Evolutionary conservation across 1,284 basidiomycete genomes (phyloP).

Genomic region (Fomitopsis schrenkii): DNA sequence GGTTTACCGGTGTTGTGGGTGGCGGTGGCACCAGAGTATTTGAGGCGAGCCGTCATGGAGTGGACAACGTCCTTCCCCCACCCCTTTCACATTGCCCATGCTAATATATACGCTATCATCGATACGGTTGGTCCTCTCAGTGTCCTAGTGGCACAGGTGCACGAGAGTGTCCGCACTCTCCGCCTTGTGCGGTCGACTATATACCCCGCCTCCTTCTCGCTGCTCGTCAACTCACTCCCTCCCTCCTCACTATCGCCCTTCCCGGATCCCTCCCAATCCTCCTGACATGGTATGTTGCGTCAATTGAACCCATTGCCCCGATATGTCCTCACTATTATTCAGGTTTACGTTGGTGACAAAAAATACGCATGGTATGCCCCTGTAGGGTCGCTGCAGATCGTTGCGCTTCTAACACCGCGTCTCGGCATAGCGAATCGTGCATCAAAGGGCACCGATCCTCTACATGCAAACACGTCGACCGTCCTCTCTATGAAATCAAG

Average conservation of each 20-base stretch:
- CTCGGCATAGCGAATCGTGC: slow-evolving; percentile 1
- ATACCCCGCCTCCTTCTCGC: neutral
- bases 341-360: slow-evolving; percentile 75
- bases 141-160: neutral
- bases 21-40: neutral
- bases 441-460: slow-evolving; percentile 21
- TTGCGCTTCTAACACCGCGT: neutral
- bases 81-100: neutral
- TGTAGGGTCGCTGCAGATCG: neutral
- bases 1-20: neutral
- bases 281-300: neutral
- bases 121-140: neutral
- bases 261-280: neutral
- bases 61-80: neutral
- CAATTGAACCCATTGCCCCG: neutral
- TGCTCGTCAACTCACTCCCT: neutral
- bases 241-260: neutral
- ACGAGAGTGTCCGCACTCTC: slow-evolving; percentile 1
- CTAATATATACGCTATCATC: neutral
- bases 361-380: slow-evolving; percentile 67
- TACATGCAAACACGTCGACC: slow-evolving; percentile 68
- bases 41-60: neutral
- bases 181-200: neutral
- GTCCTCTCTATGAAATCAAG: slow-evolving; percentile 73
- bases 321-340: neutral